phyloP scores from a whole-genome alignment of 495 filamentous ascomycete genomes.

The Daldinia bambusicola region DNA sequence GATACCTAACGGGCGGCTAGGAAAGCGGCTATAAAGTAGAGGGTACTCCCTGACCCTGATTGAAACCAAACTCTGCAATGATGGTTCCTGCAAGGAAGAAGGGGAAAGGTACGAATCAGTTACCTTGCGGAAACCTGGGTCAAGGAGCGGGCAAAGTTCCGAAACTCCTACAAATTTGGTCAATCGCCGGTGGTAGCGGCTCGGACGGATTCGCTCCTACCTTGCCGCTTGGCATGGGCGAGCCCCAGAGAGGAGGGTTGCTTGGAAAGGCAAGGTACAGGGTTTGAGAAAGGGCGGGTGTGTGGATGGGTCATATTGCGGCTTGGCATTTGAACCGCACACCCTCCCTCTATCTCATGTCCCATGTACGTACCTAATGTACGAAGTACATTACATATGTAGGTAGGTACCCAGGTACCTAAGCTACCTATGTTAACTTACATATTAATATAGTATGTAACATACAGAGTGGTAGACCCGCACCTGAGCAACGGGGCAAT shows the following conservation, averaged over 20 bases:
- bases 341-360: slow-evolving; percentile 12
- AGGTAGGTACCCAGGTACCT: neutral
- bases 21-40: slow-evolving; percentile 17
- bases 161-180: slow-evolving; percentile 50
- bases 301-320: slow-evolving; percentile 48
- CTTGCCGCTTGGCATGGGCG: slow-evolving; percentile 48
- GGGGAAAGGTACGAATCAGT: slow-evolving; percentile 37
- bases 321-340: slow-evolving; percentile 41
- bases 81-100: slow-evolving; percentile 45
- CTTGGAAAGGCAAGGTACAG: slow-evolving; percentile 42
- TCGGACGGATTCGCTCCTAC: slow-evolving; percentile 52
- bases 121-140: slow-evolving; percentile 44
- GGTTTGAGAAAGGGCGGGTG: slow-evolving; percentile 43
- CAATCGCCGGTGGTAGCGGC: slow-evolving; percentile 51
- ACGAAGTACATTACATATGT: slow-evolving; percentile 3
- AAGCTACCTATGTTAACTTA: too few species aligned
- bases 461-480: neutral
- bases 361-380: neutral
- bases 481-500: slow-evolving; percentile 2
- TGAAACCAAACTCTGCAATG: slow-evolving; percentile 36
- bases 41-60: slow-evolving; percentile 22
- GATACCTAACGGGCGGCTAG: slow-evolving; percentile 4
- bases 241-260: slow-evolving; percentile 47
- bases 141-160: slow-evolving; percentile 43
- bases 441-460: too few species aligned